Conservation (phyloP, 306 rosid species). For the Gastrolobium bilobum region DNA sequence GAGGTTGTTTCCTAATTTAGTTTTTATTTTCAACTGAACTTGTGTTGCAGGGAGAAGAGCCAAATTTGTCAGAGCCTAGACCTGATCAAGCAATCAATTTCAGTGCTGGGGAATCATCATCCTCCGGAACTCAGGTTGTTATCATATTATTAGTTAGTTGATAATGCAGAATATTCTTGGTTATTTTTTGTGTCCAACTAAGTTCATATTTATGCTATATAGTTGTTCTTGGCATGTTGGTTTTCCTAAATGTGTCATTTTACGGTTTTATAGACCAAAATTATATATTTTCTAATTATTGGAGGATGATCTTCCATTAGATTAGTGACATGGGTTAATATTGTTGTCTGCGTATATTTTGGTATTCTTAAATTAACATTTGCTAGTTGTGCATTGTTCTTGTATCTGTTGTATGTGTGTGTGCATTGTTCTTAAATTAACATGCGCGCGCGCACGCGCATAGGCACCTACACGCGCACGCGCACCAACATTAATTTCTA, state of each 20-base stretch:
- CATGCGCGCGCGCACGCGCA: no score
- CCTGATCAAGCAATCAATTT: conserved; percentile 54
- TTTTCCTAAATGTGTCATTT: conserved; percentile 18
- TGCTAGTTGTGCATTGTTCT: conserved; percentile 8
- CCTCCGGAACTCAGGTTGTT: conserved; percentile 59
- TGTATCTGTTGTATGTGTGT: background rate
- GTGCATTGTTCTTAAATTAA: no score
- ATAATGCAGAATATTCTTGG: conserved; percentile 15
- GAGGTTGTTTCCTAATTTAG: conserved; percentile 25
- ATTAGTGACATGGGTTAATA: conserved; percentile 35
- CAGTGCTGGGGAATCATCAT: conserved; percentile 56
- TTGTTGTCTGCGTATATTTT: background rate
- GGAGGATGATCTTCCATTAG: background rate
- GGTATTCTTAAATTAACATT: background rate
- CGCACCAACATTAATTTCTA: background rate
- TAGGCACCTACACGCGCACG: no score
- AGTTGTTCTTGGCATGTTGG: background rate
- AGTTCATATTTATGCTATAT: background rate
- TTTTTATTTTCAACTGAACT: conserved; percentile 23
- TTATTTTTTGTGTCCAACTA: conserved; percentile 33
- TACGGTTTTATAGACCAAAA: background rate
- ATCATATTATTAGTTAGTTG: conserved; percentile 34
- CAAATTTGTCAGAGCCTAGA: conserved; percentile 41
- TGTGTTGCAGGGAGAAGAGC: conserved; percentile 59
- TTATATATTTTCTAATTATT: conserved; percentile 29